Base-by-base conservation (phyloP, 2,329 filamentous ascomycete genomes). In the Aspergillus tanneri region DNA sequence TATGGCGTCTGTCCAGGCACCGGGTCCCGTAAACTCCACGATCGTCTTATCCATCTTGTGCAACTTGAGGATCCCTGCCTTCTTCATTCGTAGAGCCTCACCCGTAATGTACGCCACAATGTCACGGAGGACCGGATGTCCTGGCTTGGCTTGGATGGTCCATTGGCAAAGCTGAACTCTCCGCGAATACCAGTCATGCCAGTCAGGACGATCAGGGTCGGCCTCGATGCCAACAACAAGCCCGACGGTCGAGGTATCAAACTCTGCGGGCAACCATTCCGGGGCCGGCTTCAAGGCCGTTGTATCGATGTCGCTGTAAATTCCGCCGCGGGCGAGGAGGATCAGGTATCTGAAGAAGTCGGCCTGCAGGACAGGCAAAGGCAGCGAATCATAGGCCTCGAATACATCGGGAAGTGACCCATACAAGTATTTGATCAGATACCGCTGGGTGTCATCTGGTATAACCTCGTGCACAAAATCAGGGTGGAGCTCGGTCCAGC, bases 131-230 rank as follows among this genome's bases (percentile, higher is more conserved):
- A 96, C 84, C 0, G 93, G 93, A 67, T 99, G 93, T 9, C 93
- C 93, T 0, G 92, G 87, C 71, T 99, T 99, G 48, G 88, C 77
- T 71, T 97, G 92, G 54, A 99, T 96, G 1, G 93, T 99, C 93
- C 93, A 99, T 70, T 99, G 93, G 73, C 93, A 99, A 72, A 99
- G 97, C 68, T 97, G 93, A 52, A 99, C 91, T 55, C 92, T 83
- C 50, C 93, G 87, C 55, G 90, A 93, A 76, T 97, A 99, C 93
- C 92, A 97, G 1, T 96, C 77, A 27, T 83, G 80, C 93, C 93
- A 99, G 68, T 99, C 93, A 3, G 83, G 81, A 39, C 93, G 83
- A 69, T 97, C 90, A 0, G 93, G 90, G 65, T 99, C 93, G 4
- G 93, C 93, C 74, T 99, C 93, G 57, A 99, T 96, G 50, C 93